A percentile compares a stretch with the other conserved stretches of the same genome.
Conservation (phyloP, 495 filamentous ascomycete species). For the Apiosordaria backusii region DNA sequence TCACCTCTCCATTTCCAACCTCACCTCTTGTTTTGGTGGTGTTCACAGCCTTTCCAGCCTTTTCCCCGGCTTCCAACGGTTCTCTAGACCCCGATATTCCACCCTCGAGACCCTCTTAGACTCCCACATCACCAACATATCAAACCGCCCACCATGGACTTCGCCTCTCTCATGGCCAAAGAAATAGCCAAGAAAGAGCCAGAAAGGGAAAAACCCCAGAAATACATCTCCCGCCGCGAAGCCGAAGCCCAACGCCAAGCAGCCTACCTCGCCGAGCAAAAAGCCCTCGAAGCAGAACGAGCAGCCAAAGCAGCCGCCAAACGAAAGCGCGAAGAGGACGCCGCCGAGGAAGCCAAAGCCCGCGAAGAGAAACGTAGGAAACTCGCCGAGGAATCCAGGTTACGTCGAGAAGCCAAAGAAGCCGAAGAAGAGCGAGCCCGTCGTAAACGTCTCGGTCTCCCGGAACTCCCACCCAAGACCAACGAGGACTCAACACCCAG, state of each 20-base stretch:
- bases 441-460: conserved; percentile 59
- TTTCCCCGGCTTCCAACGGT: conserved; percentile 3
- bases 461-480: conserved; percentile 54
- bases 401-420: conserved; percentile 67
- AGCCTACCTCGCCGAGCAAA: conserved; percentile 77
- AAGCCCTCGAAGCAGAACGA: conserved; percentile 61
- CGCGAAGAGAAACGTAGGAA: conserved; percentile 75
- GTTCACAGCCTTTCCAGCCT: not conserved
- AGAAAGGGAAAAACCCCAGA: conserved; percentile 51
- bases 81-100: not conserved
- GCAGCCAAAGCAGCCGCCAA: conserved; percentile 66
- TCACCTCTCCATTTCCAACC: not conserved
- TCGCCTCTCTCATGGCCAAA: conserved; percentile 83
- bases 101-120: not conserved
- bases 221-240: conserved; percentile 84
- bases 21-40: not conserved
- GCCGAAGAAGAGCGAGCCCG: conserved; percentile 48
- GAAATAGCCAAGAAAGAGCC: conserved; percentile 82
- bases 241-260: conserved; percentile 77
- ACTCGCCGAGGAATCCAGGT: conserved; percentile 75
- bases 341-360: conserved; percentile 58
- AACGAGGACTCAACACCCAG: conserved; percentile 25
- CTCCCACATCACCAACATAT: not conserved
- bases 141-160: conserved; percentile 68
- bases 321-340: conserved; percentile 88